Evolutionary conservation across 2,329 filamentous ascomycete species (phyloP).

Genomic region (Phialophora expanda): DNA sequence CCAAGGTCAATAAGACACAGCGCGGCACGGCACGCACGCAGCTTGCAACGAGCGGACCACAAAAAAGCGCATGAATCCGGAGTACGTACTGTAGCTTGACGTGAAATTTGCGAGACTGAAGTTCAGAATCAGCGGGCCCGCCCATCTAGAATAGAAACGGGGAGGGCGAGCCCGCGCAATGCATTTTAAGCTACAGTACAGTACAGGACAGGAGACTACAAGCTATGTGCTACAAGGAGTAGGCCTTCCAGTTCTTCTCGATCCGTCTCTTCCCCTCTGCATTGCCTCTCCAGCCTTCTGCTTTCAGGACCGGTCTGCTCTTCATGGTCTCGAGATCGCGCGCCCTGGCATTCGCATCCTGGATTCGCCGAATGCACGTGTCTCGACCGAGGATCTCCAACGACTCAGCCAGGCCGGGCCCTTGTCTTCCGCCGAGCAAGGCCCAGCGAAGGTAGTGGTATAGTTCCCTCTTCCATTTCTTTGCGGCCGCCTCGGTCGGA

Average conservation of each 20-base stretch:
- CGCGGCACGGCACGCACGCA: background rate
- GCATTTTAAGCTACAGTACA: conserved; percentile 1
- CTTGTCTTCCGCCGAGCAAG: conserved; percentile 58
- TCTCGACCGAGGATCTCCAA: conserved; percentile 62
- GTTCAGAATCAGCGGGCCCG: background rate
- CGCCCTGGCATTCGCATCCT: conserved; percentile 45
- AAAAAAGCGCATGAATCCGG: background rate
- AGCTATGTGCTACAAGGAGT: conserved; percentile 20
- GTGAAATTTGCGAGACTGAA: background rate
- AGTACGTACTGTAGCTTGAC: background rate
- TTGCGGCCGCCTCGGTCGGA: conserved; percentile 13
- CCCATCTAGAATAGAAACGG: background rate
- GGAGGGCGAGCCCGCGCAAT: background rate
- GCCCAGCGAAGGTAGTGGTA: conserved; percentile 64
- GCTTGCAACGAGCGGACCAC: background rate
- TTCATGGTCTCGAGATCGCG: conserved; percentile 24
- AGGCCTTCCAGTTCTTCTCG: conserved; percentile 33
- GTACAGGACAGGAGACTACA: background rate
- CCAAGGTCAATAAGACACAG: no score
- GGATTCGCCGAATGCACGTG: conserved; percentile 55
- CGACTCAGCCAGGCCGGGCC: conserved; percentile 59
- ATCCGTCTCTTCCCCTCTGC: conserved; percentile 34
- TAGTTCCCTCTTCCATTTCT: conserved; percentile 50
- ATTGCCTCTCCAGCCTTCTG: conserved; percentile 25
- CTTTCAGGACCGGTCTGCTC: conserved; percentile 20